phyloP scores from a whole-genome alignment of 768 basidiomycete species.

The Lepiota venenata region DNA sequence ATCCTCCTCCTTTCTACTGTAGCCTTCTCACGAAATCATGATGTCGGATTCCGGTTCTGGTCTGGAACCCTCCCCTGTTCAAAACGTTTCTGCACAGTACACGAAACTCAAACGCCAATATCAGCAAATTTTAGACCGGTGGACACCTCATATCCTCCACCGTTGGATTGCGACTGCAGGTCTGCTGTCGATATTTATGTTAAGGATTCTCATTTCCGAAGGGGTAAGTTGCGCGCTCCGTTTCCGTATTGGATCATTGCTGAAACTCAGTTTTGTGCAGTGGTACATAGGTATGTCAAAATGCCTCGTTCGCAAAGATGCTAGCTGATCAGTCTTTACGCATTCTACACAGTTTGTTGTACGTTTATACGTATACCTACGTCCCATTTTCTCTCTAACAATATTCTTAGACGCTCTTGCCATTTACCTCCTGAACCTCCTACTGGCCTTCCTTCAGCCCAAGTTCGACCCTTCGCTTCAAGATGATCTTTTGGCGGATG shows the following conservation, averaged over 20 bases:
- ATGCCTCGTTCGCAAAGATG: neutral
- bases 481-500: constrained; percentile 90
- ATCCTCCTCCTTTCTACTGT: constrained; percentile 7
- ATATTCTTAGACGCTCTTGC: constrained; percentile 71
- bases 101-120: constrained; percentile 70
- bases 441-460: constrained; percentile 96
- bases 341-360: constrained; percentile 58
- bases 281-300: constrained; percentile 85
- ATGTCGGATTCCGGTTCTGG: constrained; percentile 48
- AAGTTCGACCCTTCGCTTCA: constrained; percentile 96
- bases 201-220: constrained; percentile 85
- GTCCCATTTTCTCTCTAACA: neutral
- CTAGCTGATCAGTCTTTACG: neutral
- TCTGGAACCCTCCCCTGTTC: constrained; percentile 42
- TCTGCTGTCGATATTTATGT: constrained; percentile 69
- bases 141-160: constrained; percentile 86
- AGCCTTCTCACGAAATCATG: constrained; percentile 33
- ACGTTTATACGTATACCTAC: constrained; percentile 24
- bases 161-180: constrained; percentile 82
- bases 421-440: constrained; percentile 93
- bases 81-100: constrained; percentile 44
- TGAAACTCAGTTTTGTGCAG: constrained; percentile 32
- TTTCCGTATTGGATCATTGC: constrained; percentile 5
- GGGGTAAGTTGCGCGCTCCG: constrained; percentile 57
- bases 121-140: constrained; percentile 86